Evolutionary conservation across 2,329 filamentous ascomycete species (phyloP).

Genomic region (Paecilomyces dactylethromorphus): DNA sequence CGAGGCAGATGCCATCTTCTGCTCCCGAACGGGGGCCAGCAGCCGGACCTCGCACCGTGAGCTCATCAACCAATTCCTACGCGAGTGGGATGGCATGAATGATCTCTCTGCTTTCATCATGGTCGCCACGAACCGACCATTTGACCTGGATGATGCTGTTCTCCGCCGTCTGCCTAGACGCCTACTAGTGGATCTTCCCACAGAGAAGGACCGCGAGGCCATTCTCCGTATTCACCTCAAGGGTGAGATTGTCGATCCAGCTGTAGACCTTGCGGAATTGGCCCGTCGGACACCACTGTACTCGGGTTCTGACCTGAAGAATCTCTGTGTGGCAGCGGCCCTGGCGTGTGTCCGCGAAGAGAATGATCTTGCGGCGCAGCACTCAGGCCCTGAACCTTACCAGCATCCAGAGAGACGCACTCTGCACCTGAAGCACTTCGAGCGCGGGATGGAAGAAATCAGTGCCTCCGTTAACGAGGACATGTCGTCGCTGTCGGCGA

Average conservation of each 20-base stretch:
- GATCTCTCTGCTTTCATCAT: slow-evolving; percentile 86
- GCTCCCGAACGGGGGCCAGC: slow-evolving; percentile 58
- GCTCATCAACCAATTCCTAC: slow-evolving; percentile 92
- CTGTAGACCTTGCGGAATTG: slow-evolving; percentile 36
- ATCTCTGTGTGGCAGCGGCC: slow-evolving; percentile 45
- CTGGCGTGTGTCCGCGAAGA: slow-evolving; percentile 43
- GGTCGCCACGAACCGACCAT: slow-evolving; percentile 93
- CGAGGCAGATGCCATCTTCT: slow-evolving; percentile 89
- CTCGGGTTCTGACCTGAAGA: slow-evolving; percentile 49
- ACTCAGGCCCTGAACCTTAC: slow-evolving; percentile 39
- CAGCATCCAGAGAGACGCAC: slow-evolving; percentile 63
- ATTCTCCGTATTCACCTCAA: slow-evolving; percentile 47
- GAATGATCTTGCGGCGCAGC: slow-evolving; percentile 31
- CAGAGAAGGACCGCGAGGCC: slow-evolving; percentile 35
- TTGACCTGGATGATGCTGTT: slow-evolving; percentile 70
- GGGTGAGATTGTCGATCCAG: slow-evolving; percentile 36
- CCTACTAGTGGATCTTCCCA: slow-evolving; percentile 45
- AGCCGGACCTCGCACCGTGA: slow-evolving; percentile 71
- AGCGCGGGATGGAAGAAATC: slow-evolving; percentile 79
- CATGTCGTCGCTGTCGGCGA: slow-evolving; percentile 77
- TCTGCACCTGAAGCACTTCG: slow-evolving; percentile 67
- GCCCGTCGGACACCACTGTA: slow-evolving; percentile 43
- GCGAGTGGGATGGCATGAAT: slow-evolving; percentile 93
- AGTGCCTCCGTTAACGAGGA: slow-evolving; percentile 89
- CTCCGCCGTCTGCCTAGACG: slow-evolving; percentile 45